phyloP scores from a whole-genome alignment of 306 rosid species.

The Rosa rugosa region DNA sequence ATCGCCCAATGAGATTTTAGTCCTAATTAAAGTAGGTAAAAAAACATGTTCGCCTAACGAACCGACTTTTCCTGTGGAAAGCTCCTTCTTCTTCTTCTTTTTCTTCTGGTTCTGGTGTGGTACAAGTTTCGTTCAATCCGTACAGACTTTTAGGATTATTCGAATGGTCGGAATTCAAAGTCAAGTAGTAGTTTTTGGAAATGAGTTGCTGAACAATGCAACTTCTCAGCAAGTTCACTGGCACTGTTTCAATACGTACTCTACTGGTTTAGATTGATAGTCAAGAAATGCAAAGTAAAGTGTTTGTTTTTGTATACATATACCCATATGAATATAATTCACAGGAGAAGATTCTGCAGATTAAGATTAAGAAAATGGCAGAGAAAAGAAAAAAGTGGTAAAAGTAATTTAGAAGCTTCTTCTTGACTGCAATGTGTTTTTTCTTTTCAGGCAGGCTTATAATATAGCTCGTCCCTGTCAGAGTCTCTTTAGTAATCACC shows the following conservation, averaged over 20 bases:
- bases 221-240: neutral
- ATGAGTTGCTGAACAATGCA: neutral
- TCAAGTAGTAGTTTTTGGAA: neutral
- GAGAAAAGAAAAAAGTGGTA: neutral
- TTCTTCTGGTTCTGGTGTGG: neutral
- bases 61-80: neutral
- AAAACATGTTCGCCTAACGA: neutral
- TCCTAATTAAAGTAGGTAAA: neutral
- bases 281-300: neutral
- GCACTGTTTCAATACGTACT: neutral
- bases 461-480: neutral
- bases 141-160: neutral
- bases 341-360: neutral
- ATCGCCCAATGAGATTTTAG: neutral
- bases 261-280: neutral
- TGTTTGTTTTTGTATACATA: neutral
- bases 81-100: neutral
- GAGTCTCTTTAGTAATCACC: neutral
- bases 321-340: neutral
- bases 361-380: neutral
- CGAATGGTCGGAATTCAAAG: neutral
- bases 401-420: slow-evolving; percentile 17
- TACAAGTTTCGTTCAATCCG: neutral
- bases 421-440: neutral
- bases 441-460: neutral